These are phyloP conservation scores for Acanthochlamys bracteata DNA, from an alignment of 106 monocot genomes.

Conservation along the genomic window DNA sequence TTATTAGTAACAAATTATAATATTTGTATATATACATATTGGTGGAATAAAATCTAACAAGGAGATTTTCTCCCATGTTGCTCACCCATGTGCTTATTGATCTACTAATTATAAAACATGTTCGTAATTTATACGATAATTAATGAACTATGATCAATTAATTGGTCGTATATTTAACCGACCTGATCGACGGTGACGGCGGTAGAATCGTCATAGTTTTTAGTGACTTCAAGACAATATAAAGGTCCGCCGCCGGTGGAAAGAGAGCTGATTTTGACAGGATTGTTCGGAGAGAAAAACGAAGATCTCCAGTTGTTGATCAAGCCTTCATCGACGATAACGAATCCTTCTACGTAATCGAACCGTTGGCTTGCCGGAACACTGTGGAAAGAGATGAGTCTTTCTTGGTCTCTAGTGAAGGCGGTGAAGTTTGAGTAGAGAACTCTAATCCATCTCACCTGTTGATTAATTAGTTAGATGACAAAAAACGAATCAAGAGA, in stretches of 20 bases:
- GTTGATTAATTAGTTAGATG: neutral
- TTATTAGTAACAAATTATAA: neutral
- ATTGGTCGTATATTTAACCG: neutral
- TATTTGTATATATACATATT: constrained; percentile 8
- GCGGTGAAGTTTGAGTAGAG: constrained; percentile 55
- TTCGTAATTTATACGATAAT: no score
- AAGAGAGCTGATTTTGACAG: constrained; percentile 41
- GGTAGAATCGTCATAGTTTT: constrained; percentile 49
- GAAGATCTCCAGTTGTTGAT: constrained; percentile 86
- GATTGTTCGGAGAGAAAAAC: constrained; percentile 67
- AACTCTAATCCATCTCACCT: constrained; percentile 81
- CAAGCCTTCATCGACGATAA: constrained; percentile 54
- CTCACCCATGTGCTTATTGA: neutral
- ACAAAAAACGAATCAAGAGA: neutral
- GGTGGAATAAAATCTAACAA: constrained; percentile 22
- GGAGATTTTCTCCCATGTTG: constrained; percentile 20
- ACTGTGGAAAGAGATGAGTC: constrained; percentile 53
- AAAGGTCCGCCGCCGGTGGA: constrained; percentile 19
- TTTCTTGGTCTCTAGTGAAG: constrained; percentile 71
- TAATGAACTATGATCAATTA: no score
- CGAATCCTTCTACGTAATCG: constrained; percentile 87
- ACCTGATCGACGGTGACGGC: constrained; percentile 51
- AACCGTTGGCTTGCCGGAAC: constrained; percentile 20
- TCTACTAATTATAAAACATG: no score
- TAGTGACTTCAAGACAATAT: constrained; percentile 69